Percentiles rank a stretch among this genome's conserved stretches.
phyloP scores from a whole-genome alignment of 106 monocot species.

The Iris macrosiphon region DNA sequence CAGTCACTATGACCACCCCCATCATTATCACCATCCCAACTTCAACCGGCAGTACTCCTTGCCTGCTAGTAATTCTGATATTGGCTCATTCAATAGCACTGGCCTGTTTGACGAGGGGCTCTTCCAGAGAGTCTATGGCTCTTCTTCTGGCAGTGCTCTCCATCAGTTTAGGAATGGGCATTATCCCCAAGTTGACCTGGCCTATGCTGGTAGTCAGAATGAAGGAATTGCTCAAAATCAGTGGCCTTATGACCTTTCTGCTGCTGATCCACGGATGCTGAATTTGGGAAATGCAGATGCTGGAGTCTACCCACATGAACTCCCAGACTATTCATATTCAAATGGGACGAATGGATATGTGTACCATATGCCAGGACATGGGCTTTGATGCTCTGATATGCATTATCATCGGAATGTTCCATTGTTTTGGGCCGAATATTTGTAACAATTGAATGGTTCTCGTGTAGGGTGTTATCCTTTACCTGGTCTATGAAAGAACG shows the following conservation, averaged over 20 bases:
- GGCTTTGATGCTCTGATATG: conserved; percentile 18
- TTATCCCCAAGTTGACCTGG: conserved; percentile 25
- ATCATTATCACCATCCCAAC: conserved; percentile 1
- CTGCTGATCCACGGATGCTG: conserved; percentile 20
- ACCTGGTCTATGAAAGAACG: no score
- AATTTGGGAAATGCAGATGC: conserved; percentile 17
- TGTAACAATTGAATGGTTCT: no score
- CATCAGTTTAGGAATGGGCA: conserved; percentile 8
- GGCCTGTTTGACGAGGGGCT: conserved; percentile 22
- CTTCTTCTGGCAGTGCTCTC: conserved; percentile 1
- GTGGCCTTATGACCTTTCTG: conserved; percentile 38
- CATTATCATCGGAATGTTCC: no score
- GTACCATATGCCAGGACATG: conserved; percentile 30
- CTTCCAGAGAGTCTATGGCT: conserved; percentile 19
- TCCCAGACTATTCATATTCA: conserved; percentile 25
- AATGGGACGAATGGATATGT: conserved; percentile 28
- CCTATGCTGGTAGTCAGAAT: conserved; percentile 29
- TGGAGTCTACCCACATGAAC: conserved; percentile 31
- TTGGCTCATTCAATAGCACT: conserved; percentile 7
- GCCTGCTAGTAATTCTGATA: conserved; percentile 22
- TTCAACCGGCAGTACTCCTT: conserved; percentile 31
- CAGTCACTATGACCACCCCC: neutral
- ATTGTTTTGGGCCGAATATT: no score
- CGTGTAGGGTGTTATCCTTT: no score
- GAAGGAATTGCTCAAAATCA: conserved; percentile 34